phyloP scores from a whole-genome alignment of 140 eudicot genomes.

The Artemisia princeps region DNA sequence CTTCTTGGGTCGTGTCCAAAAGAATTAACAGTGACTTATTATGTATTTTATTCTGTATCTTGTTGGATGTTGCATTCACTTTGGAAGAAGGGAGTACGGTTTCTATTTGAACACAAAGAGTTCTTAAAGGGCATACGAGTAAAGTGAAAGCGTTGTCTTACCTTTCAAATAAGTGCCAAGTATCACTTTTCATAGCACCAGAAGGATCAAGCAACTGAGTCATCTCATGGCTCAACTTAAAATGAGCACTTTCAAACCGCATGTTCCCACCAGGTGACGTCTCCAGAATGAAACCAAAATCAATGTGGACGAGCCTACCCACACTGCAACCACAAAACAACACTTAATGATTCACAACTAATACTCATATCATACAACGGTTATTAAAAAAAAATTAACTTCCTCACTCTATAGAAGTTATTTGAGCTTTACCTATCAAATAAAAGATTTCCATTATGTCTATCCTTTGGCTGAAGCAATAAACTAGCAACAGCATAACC shows the following conservation, averaged over 20 bases:
- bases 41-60: no score
- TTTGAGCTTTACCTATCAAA: constrained; percentile 59
- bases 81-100: no score
- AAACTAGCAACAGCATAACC: constrained; percentile 99
- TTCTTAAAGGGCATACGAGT: background rate
- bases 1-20: no score
- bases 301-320: constrained; percentile 96
- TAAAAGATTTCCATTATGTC: constrained; percentile 97
- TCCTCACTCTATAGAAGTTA: background rate
- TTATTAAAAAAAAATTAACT: background rate
- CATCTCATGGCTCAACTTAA: constrained; percentile 97
- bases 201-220: constrained; percentile 98
- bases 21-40: no score
- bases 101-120: constrained; percentile 13
- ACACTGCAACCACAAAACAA: constrained; percentile 44
- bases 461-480: constrained; percentile 97
- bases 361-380: background rate
- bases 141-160: constrained; percentile 21
- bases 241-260: constrained; percentile 99
- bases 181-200: constrained; percentile 91
- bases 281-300: constrained; percentile 95
- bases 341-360: background rate
- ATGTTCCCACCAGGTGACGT: constrained; percentile 94
- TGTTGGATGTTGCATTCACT: no score
- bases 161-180: constrained; percentile 93